Conservation (phyloP, 768 basidiomycete genomes). For the Phylloporus scabripes region DNA sequence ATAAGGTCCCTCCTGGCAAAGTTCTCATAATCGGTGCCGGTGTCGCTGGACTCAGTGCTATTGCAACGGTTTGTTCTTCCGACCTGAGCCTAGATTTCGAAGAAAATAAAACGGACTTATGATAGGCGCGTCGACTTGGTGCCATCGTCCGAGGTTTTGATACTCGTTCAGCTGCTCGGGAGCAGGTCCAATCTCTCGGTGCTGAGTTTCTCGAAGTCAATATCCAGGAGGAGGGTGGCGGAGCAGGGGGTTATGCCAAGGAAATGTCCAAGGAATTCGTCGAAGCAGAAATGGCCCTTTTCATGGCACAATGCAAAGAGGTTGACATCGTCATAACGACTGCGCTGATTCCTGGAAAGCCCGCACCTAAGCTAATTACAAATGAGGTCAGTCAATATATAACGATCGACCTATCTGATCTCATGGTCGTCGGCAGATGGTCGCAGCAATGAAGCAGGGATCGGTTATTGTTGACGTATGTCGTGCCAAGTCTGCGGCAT, state of each 20-base stretch:
- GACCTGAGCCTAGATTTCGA: background rate
- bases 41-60: conserved; percentile 84
- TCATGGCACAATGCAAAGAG: conserved; percentile 82
- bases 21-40: conserved; percentile 86
- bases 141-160: conserved; percentile 89
- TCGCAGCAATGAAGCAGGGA: conserved; percentile 88
- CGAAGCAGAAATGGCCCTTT: conserved; percentile 82
- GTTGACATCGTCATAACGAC: conserved; percentile 89
- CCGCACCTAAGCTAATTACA: conserved; percentile 80
- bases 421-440: conserved; percentile 44
- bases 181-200: conserved; percentile 86
- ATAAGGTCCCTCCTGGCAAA: conserved; percentile 79
- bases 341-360: conserved; percentile 80
- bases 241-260: conserved; percentile 82
- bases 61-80: conserved; percentile 57
- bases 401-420: background rate
- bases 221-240: conserved; percentile 77
- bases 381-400: conserved; percentile 40
- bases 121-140: conserved; percentile 71
- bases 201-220: conserved; percentile 86
- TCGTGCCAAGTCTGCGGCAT: background rate
- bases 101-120: background rate
- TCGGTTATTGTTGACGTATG: conserved; percentile 75
- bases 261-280: conserved; percentile 89
- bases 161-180: conserved; percentile 76